These are phyloP conservation scores for Blastobotrys raffinosifermentans DNA, from an alignment of 1,139 yeast genomes.

Conservation along the genomic window DNA sequence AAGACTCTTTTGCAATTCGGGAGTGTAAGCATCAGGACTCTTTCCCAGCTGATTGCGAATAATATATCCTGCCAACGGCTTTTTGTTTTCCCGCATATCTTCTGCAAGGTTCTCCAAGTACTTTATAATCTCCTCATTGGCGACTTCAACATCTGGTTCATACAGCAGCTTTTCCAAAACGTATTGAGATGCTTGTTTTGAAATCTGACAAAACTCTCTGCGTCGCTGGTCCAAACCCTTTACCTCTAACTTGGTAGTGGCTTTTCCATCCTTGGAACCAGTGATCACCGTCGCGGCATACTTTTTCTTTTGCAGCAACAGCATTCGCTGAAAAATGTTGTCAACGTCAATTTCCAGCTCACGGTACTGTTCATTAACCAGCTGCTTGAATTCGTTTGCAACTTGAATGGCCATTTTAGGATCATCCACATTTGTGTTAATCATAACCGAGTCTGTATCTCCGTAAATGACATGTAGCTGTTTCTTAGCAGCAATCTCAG, in stretches of 20 bases:
- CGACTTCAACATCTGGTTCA: conserved; percentile 71
- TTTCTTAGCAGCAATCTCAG: conserved; percentile 82
- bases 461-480: conserved; percentile 90
- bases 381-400: conserved; percentile 77
- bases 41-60: conserved; percentile 38
- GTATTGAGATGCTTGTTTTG: conserved; percentile 79
- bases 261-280: conserved; percentile 39
- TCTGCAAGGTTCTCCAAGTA: conserved; percentile 58
- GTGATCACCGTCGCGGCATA: conserved; percentile 82
- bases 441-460: conserved; percentile 99
- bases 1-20: conserved; percentile 58
- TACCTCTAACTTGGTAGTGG: conserved; percentile 66
- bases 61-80: conserved; percentile 54
- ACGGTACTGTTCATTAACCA: conserved; percentile 84
- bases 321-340: conserved; percentile 78
- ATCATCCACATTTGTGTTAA: conserved; percentile 74
- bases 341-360: conserved; percentile 92
- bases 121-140: conserved; percentile 65
- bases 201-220: conserved; percentile 90
- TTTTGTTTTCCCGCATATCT: conserved; percentile 55
- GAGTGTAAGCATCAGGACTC: conserved; percentile 36
- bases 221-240: conserved; percentile 97
- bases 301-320: conserved; percentile 94
- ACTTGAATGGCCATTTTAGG: conserved; percentile 71
- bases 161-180: conserved; percentile 68